These are phyloP conservation scores for Rhizopogon vulgaris DNA, from an alignment of 768 basidiomycete species.

Conservation along the genomic window DNA sequence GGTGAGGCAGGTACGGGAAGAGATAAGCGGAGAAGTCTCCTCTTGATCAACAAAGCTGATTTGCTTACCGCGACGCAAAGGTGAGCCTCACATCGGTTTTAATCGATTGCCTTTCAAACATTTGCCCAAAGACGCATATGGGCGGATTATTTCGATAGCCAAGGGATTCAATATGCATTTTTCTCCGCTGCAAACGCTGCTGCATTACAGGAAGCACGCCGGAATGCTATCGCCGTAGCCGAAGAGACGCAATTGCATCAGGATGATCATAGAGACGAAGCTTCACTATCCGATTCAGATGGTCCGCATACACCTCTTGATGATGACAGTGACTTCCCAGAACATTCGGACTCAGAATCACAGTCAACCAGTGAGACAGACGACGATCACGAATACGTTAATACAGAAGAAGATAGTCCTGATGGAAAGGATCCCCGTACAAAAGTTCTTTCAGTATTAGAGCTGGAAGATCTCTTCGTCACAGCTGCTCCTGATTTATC, in stretches of 20 bases:
- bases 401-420: constrained; percentile 47
- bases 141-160: constrained; percentile 86
- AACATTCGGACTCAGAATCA: constrained; percentile 13
- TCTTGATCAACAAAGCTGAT: constrained; percentile 96
- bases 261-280: background rate
- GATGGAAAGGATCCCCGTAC: constrained; percentile 59
- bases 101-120: background rate
- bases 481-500: constrained; percentile 64
- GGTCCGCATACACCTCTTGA: constrained; percentile 21
- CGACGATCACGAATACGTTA: constrained; percentile 40
- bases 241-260: constrained; percentile 8
- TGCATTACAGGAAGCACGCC: constrained; percentile 72
- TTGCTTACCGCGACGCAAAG: constrained; percentile 82
- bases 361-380: constrained; percentile 26
- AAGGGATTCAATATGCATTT: constrained; percentile 78
- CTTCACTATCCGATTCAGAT: constrained; percentile 21
- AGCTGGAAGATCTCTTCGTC: constrained; percentile 81
- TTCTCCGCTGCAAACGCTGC: constrained; percentile 89
- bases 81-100: constrained; percentile 32
- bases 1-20: constrained; percentile 74
- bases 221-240: constrained; percentile 36
- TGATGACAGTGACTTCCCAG: constrained; percentile 23
- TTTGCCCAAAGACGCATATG: constrained; percentile 54
- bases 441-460: constrained; percentile 75
- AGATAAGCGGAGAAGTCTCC: constrained; percentile 65